Percentiles rank a stretch among this genome's conserved stretches.
These are phyloP conservation scores for Bipolaris gigantea DNA, from an alignment of 2,329 filamentous ascomycete species.

Conservation along the genomic window DNA sequence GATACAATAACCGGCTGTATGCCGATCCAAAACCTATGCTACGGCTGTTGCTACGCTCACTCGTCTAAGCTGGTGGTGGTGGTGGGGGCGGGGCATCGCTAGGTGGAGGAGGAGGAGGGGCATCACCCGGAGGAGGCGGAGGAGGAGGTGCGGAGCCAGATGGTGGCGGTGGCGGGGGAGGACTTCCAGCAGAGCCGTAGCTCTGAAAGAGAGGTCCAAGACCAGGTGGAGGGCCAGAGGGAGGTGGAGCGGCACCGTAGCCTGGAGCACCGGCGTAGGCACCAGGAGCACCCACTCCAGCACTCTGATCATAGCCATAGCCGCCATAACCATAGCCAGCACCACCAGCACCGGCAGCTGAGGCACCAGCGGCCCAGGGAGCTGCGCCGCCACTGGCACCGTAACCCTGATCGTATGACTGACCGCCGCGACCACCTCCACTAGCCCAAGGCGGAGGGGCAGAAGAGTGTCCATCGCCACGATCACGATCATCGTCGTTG, in stretches of 20 bases:
- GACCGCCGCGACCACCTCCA: slow-evolving; percentile 38
- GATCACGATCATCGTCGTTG: slow-evolving; percentile 48
- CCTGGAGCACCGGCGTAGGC: slow-evolving; percentile 52
- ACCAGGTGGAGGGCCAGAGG: slow-evolving; percentile 53
- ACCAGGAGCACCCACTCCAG: slow-evolving; percentile 32
- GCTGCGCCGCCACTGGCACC: slow-evolving; percentile 38
- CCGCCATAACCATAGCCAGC: slow-evolving; percentile 49
- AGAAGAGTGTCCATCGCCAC: slow-evolving; percentile 43
- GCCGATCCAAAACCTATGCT: slow-evolving; percentile 1
- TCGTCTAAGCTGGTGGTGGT: slow-evolving; percentile 30
- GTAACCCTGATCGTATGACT: slow-evolving; percentile 34
- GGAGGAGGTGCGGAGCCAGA: slow-evolving; percentile 62
- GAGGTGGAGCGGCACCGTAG: slow-evolving; percentile 46
- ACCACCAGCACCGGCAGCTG: slow-evolving; percentile 29
- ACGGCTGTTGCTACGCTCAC: not conserved
- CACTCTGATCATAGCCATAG: slow-evolving; percentile 38
- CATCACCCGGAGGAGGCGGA: slow-evolving; percentile 62
- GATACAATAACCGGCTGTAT: not conserved
- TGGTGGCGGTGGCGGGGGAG: slow-evolving; percentile 65
- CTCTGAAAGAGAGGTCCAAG: slow-evolving; percentile 69
- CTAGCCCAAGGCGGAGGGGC: slow-evolving; percentile 48
- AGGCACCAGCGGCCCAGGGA: slow-evolving; percentile 47
- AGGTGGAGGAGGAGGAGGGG: slow-evolving; percentile 56
- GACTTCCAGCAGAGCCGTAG: slow-evolving; percentile 58
- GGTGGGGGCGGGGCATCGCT: slow-evolving; percentile 59